A percentile compares a stretch with the other conserved stretches of the same genome.
Evolutionary conservation across 768 basidiomycete genomes (phyloP).

Genomic region (Boletus speciosus): DNA sequence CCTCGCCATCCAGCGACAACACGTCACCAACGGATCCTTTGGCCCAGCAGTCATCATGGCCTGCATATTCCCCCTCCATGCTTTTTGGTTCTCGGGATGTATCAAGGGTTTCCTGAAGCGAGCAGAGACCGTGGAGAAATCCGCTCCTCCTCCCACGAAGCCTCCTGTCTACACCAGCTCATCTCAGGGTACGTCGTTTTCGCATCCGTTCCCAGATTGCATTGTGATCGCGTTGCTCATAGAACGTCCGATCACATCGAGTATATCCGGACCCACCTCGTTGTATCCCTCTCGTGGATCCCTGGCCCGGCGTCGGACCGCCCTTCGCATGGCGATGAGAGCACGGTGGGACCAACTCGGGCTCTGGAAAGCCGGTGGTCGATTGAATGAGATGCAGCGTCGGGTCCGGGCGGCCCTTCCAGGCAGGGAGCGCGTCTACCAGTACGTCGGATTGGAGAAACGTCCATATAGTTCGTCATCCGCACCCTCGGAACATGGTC

Average conservation of each 20-base stretch:
- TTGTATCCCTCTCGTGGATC: constrained; percentile 19
- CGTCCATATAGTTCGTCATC: background rate
- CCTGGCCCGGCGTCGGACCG: constrained; percentile 26
- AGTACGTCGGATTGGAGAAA: constrained; percentile 29
- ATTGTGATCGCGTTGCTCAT: background rate
- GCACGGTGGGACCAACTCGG: constrained; percentile 29
- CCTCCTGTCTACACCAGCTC: background rate
- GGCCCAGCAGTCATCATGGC: constrained; percentile 40
- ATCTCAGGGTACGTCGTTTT: constrained; percentile 7
- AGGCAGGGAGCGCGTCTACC: constrained; percentile 26
- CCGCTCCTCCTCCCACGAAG: constrained; percentile 1
- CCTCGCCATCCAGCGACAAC: constrained; percentile 29
- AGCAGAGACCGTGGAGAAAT: constrained; percentile 5
- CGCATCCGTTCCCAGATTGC: background rate
- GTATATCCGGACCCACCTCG: background rate
- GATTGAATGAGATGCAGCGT: constrained; percentile 27
- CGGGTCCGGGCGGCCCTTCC: constrained; percentile 29
- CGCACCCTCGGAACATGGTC: background rate
- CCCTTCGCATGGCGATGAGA: constrained; percentile 27
- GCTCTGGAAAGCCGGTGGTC: constrained; percentile 25
- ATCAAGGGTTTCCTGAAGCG: constrained; percentile 45
- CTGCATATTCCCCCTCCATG: constrained; percentile 47
- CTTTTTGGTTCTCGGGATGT: constrained; percentile 51
- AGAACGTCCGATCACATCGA: constrained; percentile 19
- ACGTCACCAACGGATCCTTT: constrained; percentile 32